Evolutionary conservation across 345 rosid genomes (phyloP).

Genomic region (Cochlearia excelsa): DNA sequence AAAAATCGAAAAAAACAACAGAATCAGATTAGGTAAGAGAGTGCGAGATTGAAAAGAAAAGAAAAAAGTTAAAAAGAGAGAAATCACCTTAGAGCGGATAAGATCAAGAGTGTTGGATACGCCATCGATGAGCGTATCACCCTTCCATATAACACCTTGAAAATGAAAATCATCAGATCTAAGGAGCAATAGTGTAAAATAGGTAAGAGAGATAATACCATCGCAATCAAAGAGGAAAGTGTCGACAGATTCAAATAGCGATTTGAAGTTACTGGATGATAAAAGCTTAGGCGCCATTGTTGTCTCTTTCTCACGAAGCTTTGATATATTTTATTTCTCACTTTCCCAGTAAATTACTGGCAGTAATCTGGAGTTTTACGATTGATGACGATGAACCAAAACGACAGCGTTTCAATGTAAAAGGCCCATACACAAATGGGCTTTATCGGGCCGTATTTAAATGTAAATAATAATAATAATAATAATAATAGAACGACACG

Average conservation of each 20-base stretch:
- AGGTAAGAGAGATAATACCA: conserved; percentile 29
- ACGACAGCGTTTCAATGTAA: background rate
- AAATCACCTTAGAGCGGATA: conserved; percentile 66
- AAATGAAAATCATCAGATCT: background rate
- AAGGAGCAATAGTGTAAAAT: background rate
- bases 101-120: conserved; percentile 55
- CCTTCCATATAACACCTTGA: conserved; percentile 94
- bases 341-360: background rate
- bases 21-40: background rate
- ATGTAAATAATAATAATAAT: background rate
- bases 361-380: background rate
- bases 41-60: background rate
- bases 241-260: conserved; percentile 57
- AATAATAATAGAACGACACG: too few species aligned
- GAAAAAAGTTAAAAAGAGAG: background rate
- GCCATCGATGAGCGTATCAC: conserved; percentile 74
- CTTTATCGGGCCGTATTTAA: background rate
- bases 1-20: background rate
- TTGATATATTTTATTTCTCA: too few species aligned
- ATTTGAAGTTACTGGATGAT: conserved; percentile 34
- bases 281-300: conserved; percentile 46
- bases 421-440: conserved; percentile 7
- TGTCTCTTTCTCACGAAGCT: background rate
- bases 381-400: background rate
- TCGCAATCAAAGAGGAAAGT: conserved; percentile 77